Conservation (phyloP, 129 eudicot species). For the Lactuca sativa region DNA sequence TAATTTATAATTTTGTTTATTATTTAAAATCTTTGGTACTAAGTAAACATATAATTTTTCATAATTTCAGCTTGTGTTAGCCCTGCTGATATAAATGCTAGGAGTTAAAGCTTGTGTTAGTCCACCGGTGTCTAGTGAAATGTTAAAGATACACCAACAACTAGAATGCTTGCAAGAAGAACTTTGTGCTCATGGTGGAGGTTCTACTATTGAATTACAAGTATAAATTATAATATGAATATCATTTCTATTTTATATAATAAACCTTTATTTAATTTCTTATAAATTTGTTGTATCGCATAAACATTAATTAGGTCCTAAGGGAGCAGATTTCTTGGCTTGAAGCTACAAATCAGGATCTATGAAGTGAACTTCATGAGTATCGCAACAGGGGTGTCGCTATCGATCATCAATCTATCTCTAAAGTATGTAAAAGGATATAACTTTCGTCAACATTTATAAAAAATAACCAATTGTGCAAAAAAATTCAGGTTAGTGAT, state of each 20-base stretch:
- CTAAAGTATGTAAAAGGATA: conserved; percentile 42
- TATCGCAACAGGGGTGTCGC: too few relatives aligned
- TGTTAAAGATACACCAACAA: conserved; percentile 96
- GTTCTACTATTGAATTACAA: conserved; percentile 74
- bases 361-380: too few relatives aligned
- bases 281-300: conserved; percentile 6
- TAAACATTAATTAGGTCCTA: too few relatives aligned
- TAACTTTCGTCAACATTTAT: conserved; percentile 3
- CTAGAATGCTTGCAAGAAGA: conserved; percentile 93
- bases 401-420: too few relatives aligned
- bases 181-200: too few relatives aligned
- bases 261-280: neutral
- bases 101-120: conserved; percentile 94
- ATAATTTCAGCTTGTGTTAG: conserved; percentile 85
- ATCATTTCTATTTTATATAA: neutral
- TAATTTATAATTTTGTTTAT: too few relatives aligned
- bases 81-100: conserved; percentile 99
- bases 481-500: conserved; percentile 51
- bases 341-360: too few relatives aligned
- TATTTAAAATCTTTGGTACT: neutral
- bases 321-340: too few relatives aligned
- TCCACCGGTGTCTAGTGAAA: conserved; percentile 90
- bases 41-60: conserved; percentile 8
- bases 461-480: neutral
- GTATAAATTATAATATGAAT: conserved; percentile 21